Evolutionary conservation across 75 land plant genomes (phyloP), one percentile per base, ranked within the genome.

Genomic region (Isoetes taiwanensis): DNA sequence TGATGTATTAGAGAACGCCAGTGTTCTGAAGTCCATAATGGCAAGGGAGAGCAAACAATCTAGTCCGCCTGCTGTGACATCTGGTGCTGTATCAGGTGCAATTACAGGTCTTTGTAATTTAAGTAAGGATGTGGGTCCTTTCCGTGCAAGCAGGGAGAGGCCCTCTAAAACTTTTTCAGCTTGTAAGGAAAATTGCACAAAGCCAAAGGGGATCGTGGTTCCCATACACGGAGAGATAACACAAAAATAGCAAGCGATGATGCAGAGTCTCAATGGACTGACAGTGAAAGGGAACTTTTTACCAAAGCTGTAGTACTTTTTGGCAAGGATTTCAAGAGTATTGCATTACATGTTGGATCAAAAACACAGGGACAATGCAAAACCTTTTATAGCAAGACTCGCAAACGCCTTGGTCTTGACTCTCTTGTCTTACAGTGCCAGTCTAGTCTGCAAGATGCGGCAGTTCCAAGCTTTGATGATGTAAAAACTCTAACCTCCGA

Each of bases 351-450:
- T 59, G 59, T 86, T 2, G 55, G 77, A 40, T 69, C 97, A 17
- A 81, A 75, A 52, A 79, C 73, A 37, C 67, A 66, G 41, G 79
- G 74, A 55, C 87, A 91, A 52, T 91, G 97, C 65, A 86, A 77
- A 57, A 67, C 82, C 1, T 91, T 78, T 64, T 91, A 76, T 64
- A 83, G 97, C 61, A 91, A 91, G 75, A 68, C 80, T 24, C 74
- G 93, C 5, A 91, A 79, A 55, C 75, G 83, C 39, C 72, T 86
- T 11, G 52, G 65, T 2, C 68, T 70, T 19, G 73, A 70, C 43
- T 43, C 28, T 43, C 52, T 70, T 17, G 62, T 70, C 5, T 66
- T 64, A 57, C 68, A 65, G 55, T 59, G 41, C 33, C 62, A 66
- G 29, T 29, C 24, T 26, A 38, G 23, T 34, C 29, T 46, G 16